Conservation (phyloP, 345 rosid genomes). For the Citrus maxima region DNA sequence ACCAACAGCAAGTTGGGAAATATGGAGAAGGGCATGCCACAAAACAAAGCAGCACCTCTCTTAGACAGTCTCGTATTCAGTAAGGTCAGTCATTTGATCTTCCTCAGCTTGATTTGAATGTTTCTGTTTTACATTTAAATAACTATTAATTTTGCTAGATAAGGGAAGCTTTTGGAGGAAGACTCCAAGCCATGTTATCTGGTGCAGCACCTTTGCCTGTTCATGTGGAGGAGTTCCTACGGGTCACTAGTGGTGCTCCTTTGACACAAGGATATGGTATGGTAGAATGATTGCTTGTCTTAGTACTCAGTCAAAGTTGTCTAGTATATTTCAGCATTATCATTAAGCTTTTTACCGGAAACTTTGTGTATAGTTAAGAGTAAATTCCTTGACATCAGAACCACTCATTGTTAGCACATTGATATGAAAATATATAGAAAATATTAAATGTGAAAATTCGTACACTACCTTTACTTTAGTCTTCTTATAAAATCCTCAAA, state of each 20-base stretch:
- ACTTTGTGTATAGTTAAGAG: not conserved
- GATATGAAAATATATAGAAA: not conserved
- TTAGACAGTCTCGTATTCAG: conserved; percentile 74
- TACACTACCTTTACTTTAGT: not conserved
- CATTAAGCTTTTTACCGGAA: not conserved
- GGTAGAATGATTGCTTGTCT: not conserved
- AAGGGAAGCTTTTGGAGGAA: conserved; percentile 80
- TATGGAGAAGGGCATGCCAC: conserved; percentile 69
- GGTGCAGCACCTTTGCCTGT: conserved; percentile 94
- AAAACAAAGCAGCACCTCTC: conserved; percentile 83
- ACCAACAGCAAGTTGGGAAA: conserved; percentile 66
- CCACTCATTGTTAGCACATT: not conserved
- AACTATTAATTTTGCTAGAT: conserved; percentile 34
- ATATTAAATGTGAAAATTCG: not conserved
- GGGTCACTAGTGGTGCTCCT: conserved; percentile 75
- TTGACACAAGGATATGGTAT: conserved; percentile 96
- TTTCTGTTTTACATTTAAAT: conserved; percentile 4
- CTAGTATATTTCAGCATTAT: not conserved
- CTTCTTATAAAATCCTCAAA: not conserved
- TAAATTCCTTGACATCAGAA: not conserved
- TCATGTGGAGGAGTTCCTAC: conserved; percentile 86
- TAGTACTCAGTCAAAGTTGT: not conserved
- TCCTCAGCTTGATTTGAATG: not conserved
- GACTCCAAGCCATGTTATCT: conserved; percentile 67
- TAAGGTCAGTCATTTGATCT: conserved; percentile 43